Evolutionary conservation across 2,329 filamentous ascomycete genomes (phyloP), one percentile per base, ranked within the genome.

Genomic region (Clarireedia homoeocarpa): DNA sequence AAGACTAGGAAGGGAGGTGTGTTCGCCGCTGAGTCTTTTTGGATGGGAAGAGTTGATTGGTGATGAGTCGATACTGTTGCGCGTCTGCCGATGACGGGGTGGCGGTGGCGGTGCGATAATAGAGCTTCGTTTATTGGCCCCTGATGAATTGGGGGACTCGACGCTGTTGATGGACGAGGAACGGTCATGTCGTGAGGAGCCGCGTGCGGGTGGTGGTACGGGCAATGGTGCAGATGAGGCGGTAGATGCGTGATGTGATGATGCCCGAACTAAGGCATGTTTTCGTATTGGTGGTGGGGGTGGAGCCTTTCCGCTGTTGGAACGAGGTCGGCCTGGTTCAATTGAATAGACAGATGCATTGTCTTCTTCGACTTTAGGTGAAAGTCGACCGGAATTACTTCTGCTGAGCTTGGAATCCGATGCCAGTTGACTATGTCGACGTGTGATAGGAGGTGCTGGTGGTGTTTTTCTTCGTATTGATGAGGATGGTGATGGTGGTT

Each of bases 21-120:
- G 42, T 23, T 68, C 67, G 48, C 62, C 66, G 57, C 66, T 67
- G 30, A 52, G 36, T 51, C 56, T 62, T 47, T 53, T 55, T 15
- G 63, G 63, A 7, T 60, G 48, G 1, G 51, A 67, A 12, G 53
- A 27, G 10, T 12, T 12, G 55, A 53, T 65, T 20, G 17, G 14
- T 42, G 52, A 50, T 49, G 45, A 60, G 46, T 64, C 65, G 49
- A 58, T 64, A 38, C 65, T 65, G 34, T 51, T 58, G 10, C 59
- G 69, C 64, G 70, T 71, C 58, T 76, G 72, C 34, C 70, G 71
- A 44, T 75, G 71, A 27, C 75, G 72, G 44, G 77, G 77, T 9
- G 67, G 67, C 3, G 67, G 67, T 7, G 67, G 67, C 20, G 65
- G 69, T 14, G 60, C 62, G 34, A 64, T 58, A n/a, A 59, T 51